phyloP scores from a whole-genome alignment of 176 grass and related monocot species.

The Oryza glumipatula region DNA sequence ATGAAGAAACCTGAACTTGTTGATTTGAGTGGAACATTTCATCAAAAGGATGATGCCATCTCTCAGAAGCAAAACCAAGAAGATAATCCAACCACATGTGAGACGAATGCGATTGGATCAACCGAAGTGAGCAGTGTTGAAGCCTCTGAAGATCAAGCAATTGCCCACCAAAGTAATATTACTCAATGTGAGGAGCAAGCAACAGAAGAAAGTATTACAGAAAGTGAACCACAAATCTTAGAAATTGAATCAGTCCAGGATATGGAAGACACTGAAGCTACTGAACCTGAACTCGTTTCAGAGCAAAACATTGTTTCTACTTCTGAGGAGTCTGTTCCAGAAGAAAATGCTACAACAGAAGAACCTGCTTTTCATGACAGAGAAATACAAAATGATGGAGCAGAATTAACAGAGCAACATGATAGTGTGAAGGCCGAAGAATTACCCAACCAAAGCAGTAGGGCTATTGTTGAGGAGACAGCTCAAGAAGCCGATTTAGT shows the following conservation, averaged over 20 bases:
- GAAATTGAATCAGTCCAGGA: constrained; percentile 33
- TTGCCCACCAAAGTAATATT: not conserved
- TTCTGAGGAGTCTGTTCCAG: constrained; percentile 24
- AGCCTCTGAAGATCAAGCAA: constrained; percentile 28
- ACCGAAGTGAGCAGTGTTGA: constrained; percentile 22
- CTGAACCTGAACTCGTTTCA: not conserved
- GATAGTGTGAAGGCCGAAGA: constrained; percentile 22
- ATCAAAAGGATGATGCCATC: constrained; percentile 3
- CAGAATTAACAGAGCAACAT: not conserved
- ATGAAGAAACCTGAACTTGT: not conserved
- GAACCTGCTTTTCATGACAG: constrained; percentile 8
- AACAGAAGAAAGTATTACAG: constrained; percentile 34
- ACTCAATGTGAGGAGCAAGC: constrained; percentile 20
- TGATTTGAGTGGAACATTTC: not conserved
- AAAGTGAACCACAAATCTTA: not conserved
- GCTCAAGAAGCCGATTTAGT: constrained; percentile 17
- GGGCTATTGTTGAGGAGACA: not conserved
- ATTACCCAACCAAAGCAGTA: constrained; percentile 2
- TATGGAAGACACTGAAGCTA: constrained; percentile 14
- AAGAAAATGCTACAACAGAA: constrained; percentile 33
- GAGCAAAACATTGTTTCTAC: constrained; percentile 17
- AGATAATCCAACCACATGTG: constrained; percentile 10
- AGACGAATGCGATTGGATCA: constrained; percentile 27
- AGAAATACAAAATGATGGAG: constrained; percentile 18
- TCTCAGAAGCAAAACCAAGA: constrained; percentile 25